Conservation (phyloP, 2,329 filamentous ascomycete genomes). For the Ophiostoma quercus region DNA sequence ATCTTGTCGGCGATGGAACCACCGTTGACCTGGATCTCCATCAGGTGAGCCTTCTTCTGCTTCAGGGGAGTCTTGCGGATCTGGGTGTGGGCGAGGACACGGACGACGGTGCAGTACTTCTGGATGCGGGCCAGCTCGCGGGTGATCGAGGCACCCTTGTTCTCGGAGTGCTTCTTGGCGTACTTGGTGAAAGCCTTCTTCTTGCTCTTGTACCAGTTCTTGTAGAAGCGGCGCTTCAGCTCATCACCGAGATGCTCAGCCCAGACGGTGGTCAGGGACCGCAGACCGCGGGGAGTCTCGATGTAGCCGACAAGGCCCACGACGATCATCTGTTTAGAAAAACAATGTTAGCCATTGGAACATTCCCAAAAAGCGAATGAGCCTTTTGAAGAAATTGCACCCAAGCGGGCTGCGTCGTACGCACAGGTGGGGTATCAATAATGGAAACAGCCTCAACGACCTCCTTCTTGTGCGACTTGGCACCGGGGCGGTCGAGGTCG, state of each 20-base stretch:
- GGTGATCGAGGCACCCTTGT: conserved; percentile 81
- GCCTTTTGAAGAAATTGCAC: conserved; percentile 14
- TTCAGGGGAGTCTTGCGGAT: conserved; percentile 98
- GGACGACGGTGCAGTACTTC: conserved; percentile 99
- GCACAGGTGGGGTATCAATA: conserved; percentile 92
- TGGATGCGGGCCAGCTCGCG: conserved; percentile 99
- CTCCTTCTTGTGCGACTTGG: conserved; percentile 99
- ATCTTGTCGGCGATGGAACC: conserved; percentile 96
- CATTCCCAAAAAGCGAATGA: conserved; percentile 33
- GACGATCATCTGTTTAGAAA: conserved; percentile 79
- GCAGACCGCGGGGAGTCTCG: conserved; percentile 98
- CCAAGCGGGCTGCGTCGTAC: conserved; percentile 78
- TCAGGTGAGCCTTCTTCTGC: conserved; percentile 99
- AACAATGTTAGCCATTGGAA: conserved; percentile 66
- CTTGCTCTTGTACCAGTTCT: conserved; percentile 99
- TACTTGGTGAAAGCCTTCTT: conserved; percentile 99
- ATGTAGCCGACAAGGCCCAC: conserved; percentile 99
- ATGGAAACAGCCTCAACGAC: conserved; percentile 82
- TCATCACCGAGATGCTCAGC: conserved; percentile 98
- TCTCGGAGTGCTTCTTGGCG: conserved; percentile 99
- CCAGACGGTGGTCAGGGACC: conserved; percentile 99
- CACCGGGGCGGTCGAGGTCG: conserved; percentile 97
- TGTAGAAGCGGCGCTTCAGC: conserved; percentile 99
- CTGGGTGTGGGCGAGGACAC: conserved; percentile 98
- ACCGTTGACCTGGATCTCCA: conserved; percentile 99